phyloP scores from a whole-genome alignment of 805 yeast species.

The Kodamaea nitidulidarum region DNA sequence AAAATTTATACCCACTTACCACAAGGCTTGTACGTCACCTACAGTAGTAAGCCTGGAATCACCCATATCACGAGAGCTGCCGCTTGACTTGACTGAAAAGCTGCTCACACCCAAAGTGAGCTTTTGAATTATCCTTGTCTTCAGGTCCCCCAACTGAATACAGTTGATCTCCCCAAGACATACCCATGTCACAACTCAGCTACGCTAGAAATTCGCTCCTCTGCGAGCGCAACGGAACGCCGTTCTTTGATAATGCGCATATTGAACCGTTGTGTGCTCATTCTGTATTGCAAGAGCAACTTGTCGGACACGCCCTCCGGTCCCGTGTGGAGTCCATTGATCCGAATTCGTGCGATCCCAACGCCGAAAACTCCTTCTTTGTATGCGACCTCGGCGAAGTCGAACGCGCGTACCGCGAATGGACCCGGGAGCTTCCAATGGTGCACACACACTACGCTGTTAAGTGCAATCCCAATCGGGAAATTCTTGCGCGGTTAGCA shows the following conservation, averaged over 20 bases:
- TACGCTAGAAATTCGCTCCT: neutral
- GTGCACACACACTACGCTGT: constrained; percentile 91
- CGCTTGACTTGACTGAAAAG: constrained; percentile 34
- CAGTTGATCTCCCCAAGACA: no score
- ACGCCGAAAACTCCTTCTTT: constrained; percentile 82
- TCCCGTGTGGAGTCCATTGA: constrained; percentile 44
- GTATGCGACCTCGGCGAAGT: constrained; percentile 82
- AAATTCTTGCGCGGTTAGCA: constrained; percentile 55
- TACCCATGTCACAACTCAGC: neutral
- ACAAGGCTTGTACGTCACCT: constrained; percentile 6
- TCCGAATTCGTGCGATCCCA: constrained; percentile 59
- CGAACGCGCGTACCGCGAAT: constrained; percentile 52
- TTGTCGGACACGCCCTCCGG: constrained; percentile 23
- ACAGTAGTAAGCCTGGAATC: constrained; percentile 1
- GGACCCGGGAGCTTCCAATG: constrained; percentile 65
- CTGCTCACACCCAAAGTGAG: constrained; percentile 35
- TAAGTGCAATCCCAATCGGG: constrained; percentile 79
- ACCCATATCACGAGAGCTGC: constrained; percentile 37
- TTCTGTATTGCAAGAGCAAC: constrained; percentile 1
- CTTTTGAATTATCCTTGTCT: constrained; percentile 9
- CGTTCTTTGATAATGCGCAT: no score
- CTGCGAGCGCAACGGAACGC: neutral
- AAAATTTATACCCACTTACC: no score
- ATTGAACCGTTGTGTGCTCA: constrained; percentile 2
- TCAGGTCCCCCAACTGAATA: constrained; percentile 5